Base-by-base conservation (phyloP, 2,329 filamentous ascomycete genomes). In the Fusarium heterosporum region DNA sequence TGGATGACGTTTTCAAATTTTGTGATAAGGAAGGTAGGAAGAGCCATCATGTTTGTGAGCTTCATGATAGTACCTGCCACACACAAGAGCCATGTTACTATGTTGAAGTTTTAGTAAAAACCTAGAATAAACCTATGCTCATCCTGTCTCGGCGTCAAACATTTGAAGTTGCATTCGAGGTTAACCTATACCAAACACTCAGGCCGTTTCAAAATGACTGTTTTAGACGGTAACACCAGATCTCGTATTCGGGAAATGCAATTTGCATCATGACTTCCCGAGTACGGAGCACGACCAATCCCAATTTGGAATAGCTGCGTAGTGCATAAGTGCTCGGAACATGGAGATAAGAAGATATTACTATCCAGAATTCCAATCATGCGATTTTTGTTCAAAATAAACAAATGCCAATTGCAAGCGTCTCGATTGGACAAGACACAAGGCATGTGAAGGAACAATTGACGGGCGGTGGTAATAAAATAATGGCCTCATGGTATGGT, bases 1-100 rank as follows among this genome's bases (percentile, higher is more conserved):
- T 38, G n/a, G 16, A 26, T 68, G 64, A 66, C 56, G 56, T 69
- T 61, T 66, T 36, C 16, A 17, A 17, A n/a, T 17, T n/a, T n/a
- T n/a, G 32, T 9, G 8, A n/a, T 11, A 34, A 10, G 16, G 34
- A 36, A 36, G 34, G 34, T 36, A 8, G 16, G 16, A 17, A 36
- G 32, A n/a, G 9, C n/a, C n/a, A 8, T 17, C 6, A 36, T n/a
- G 9, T n/a, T 36, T 3, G 8, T n/a, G 32, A 36, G 16, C 34
- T 36, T 16, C 10, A 36, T 29, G 28, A 29, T 29, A 29, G 22
- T 22, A 22, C 22, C 22, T 22, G 22, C 22, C 22, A 4, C 22
- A 6, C 4, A 22, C 22, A 6, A 22, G 22, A 22, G 22, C 22
- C 22, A 22, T 22, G 6, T 4, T 6, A 22, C 4, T 22, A 22